Conservation (phyloP, 2,329 filamentous ascomycete genomes). For the Aureobasidium leucospermi region DNA sequence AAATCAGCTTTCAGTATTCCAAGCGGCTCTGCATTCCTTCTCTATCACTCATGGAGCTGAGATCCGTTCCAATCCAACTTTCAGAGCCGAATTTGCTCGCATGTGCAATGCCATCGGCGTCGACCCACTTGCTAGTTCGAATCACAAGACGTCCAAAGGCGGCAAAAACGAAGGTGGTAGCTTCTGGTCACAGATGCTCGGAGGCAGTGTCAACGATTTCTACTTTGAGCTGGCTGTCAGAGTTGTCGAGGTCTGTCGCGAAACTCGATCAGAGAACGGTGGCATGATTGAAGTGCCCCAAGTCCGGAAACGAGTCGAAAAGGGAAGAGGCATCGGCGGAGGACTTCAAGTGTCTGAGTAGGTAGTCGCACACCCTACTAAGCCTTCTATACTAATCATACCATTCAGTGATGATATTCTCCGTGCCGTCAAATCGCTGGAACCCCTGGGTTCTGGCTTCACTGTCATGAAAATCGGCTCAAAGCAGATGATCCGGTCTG, state of each 20-base stretch:
- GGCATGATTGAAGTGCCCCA: conserved; percentile 81
- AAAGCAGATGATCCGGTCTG: conserved; percentile 79
- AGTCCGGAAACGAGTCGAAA: conserved; percentile 66
- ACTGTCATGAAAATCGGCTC: conserved; percentile 75
- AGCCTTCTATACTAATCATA: background rate
- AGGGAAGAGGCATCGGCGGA: conserved; percentile 68
- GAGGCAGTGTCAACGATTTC: conserved; percentile 90
- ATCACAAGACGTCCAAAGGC: conserved; percentile 27
- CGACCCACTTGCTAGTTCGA: conserved; percentile 67
- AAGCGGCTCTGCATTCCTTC: conserved; percentile 90
- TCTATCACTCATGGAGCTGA: conserved; percentile 90
- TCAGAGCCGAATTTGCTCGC: conserved; percentile 93
- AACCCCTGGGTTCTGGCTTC: conserved; percentile 83
- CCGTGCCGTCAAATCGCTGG: conserved; percentile 77
- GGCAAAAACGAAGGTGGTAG: conserved; percentile 51
- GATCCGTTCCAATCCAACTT: conserved; percentile 89
- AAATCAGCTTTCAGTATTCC: conserved; percentile 92
- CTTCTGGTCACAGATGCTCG: conserved; percentile 88
- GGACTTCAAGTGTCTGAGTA: conserved; percentile 73
- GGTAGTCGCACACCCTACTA: conserved; percentile 22
- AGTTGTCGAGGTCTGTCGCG: conserved; percentile 85
- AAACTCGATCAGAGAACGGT: conserved; percentile 83
- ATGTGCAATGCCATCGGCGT: conserved; percentile 98
- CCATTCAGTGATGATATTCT: conserved; percentile 70
- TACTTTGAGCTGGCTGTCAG: conserved; percentile 97